These are phyloP conservation scores for Meyerozyma elateridarum DNA, from an alignment of 1,139 yeast species.

Conservation along the genomic window DNA sequence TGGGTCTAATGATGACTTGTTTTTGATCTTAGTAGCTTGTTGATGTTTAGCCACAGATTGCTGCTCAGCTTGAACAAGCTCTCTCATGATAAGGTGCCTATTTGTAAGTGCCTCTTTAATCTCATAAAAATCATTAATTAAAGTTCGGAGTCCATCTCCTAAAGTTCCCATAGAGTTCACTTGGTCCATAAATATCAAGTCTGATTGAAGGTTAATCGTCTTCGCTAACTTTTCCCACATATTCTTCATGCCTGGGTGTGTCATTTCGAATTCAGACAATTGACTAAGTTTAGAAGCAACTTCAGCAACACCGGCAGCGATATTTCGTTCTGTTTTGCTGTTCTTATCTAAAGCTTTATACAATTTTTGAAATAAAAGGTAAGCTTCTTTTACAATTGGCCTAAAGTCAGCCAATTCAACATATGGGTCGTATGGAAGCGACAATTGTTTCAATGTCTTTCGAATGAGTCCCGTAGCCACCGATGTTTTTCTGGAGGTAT, in stretches of 20 bases:
- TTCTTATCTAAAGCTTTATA: slow-evolving; percentile 51
- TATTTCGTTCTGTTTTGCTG: slow-evolving; percentile 49
- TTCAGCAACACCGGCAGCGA: slow-evolving; percentile 58
- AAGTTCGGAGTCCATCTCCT: slow-evolving; percentile 67
- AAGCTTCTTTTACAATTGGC: slow-evolving; percentile 79
- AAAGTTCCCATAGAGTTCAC: slow-evolving; percentile 70
- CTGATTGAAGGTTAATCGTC: slow-evolving; percentile 67
- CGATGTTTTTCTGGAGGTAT: slow-evolving; percentile 47
- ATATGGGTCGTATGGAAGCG: slow-evolving; percentile 87
- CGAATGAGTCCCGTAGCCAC: slow-evolving; percentile 82
- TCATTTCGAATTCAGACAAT: slow-evolving; percentile 46
- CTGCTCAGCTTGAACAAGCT: slow-evolving; percentile 72
- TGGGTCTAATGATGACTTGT: slow-evolving; percentile 75
- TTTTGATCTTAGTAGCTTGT: slow-evolving; percentile 70
- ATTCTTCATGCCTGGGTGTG: slow-evolving; percentile 63
- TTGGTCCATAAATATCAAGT: slow-evolving; percentile 68
- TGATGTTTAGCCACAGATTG: slow-evolving; percentile 67
- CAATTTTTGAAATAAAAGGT: slow-evolving; percentile 55
- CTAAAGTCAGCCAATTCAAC: slow-evolving; percentile 77
- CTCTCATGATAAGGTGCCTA: slow-evolving; percentile 88
- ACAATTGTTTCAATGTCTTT: slow-evolving; percentile 84
- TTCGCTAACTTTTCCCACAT: slow-evolving; percentile 80
- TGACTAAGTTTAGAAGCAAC: slow-evolving; percentile 55
- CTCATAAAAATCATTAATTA: slow-evolving; percentile 73
- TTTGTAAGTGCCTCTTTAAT: slow-evolving; percentile 92